Percentiles rank a stretch among this genome's conserved stretches.
These are phyloP conservation scores for Chlamydomonas sp. DNA, from an alignment of 139 green algal species.

Conservation along the genomic window DNA sequence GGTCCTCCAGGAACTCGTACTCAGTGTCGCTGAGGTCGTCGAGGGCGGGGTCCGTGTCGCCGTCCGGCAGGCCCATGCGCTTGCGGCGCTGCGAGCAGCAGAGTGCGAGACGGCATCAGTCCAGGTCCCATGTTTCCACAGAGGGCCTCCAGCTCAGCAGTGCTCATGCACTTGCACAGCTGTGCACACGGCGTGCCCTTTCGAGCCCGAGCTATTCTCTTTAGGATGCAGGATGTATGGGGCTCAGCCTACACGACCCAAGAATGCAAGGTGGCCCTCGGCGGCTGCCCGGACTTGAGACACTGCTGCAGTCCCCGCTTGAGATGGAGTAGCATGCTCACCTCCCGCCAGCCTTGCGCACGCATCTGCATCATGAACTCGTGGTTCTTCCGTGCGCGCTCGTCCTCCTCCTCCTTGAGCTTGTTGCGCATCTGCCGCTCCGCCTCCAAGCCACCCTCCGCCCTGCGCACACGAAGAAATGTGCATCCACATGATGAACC, in stretches of 20 bases:
- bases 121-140: too few relatives aligned
- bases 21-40: constrained; percentile 69
- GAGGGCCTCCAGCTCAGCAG: too few relatives aligned
- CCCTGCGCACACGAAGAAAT: constrained; percentile 39
- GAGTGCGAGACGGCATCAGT: background rate
- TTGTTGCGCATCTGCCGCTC: constrained; percentile 75
- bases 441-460: constrained; percentile 73
- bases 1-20: constrained; percentile 54
- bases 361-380: constrained; percentile 76
- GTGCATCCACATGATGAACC: background rate
- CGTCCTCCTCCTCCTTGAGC: constrained; percentile 63
- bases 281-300: too few relatives aligned
- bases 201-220: too few relatives aligned
- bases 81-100: constrained; percentile 62
- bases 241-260: too few relatives aligned
- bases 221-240: too few relatives aligned
- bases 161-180: too few relatives aligned
- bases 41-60: constrained; percentile 82
- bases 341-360: constrained; percentile 70
- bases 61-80: constrained; percentile 69
- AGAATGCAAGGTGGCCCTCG: too few relatives aligned
- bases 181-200: too few relatives aligned
- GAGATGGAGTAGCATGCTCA: constrained; percentile 2
- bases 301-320: too few relatives aligned
- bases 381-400: constrained; percentile 69